phyloP scores from a whole-genome alignment of 345 rosid genomes.

The Populus ilicifolia region DNA sequence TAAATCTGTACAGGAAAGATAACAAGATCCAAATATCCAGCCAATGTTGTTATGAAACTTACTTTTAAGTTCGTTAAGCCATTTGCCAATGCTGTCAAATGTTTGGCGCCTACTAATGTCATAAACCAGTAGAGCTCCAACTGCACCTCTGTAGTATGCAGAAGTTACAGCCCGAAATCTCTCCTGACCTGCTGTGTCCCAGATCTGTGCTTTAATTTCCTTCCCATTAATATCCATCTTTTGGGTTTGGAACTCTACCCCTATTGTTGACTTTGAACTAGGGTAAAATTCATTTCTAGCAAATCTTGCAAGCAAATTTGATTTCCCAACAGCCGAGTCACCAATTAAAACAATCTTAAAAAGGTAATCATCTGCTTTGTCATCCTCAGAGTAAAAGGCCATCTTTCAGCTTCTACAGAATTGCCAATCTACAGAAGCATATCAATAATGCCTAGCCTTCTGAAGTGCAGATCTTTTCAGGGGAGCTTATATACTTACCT shows the following conservation, averaged over 20 bases:
- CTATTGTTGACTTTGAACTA: slow-evolving; percentile 91
- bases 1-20: not conserved
- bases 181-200: slow-evolving; percentile 99
- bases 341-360: slow-evolving; percentile 89
- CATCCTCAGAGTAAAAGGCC: slow-evolving; percentile 73
- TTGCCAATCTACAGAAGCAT: slow-evolving; percentile 45
- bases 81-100: slow-evolving; percentile 80
- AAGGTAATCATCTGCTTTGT: slow-evolving; percentile 85
- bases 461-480: slow-evolving; percentile 7
- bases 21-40: not conserved
- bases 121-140: slow-evolving; percentile 93
- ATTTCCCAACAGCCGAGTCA: slow-evolving; percentile 98
- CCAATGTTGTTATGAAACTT: slow-evolving; percentile 27
- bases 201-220: slow-evolving; percentile 93
- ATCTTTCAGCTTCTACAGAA: slow-evolving; percentile 41
- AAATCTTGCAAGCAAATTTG: slow-evolving; percentile 94
- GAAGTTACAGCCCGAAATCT: slow-evolving; percentile 97
- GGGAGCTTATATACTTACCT: slow-evolving; percentile 15
- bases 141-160: slow-evolving; percentile 96
- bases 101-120: slow-evolving; percentile 92
- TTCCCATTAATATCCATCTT: slow-evolving; percentile 83
- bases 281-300: slow-evolving; percentile 94
- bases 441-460: slow-evolving; percentile 19
- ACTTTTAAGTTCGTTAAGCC: slow-evolving; percentile 99
- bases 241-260: slow-evolving; percentile 98